A percentile compares a stretch with the other conserved stretches of the same genome.
phyloP scores from a whole-genome alignment of 108 stramenopile species.

The Asterionellopsis glacialis region DNA sequence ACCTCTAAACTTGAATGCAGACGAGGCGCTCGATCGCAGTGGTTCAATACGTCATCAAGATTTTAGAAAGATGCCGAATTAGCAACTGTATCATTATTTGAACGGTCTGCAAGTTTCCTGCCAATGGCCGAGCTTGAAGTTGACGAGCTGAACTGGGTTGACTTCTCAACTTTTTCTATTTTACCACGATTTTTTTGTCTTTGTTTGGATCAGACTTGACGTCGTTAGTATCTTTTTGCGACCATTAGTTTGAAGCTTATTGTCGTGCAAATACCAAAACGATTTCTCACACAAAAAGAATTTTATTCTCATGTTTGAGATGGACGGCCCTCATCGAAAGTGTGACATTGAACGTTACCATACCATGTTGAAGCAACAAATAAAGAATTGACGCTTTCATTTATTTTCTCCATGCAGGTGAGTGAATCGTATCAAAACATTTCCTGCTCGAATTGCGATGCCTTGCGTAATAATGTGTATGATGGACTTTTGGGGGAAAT shows the following conservation, averaged over 20 bases:
- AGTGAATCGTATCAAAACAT: neutral
- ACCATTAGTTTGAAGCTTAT: slow-evolving; percentile 53
- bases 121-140: slow-evolving; percentile 81
- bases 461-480: too few relatives aligned
- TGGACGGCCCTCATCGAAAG: slow-evolving; percentile 70
- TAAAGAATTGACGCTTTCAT: neutral
- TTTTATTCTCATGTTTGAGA: slow-evolving; percentile 78
- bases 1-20: slow-evolving; percentile 72
- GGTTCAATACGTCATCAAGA: slow-evolving; percentile 84
- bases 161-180: too few relatives aligned
- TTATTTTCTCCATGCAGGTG: too few relatives aligned
- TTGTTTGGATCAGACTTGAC: neutral
- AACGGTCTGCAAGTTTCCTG: slow-evolving; percentile 75
- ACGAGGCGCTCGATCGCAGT: slow-evolving; percentile 74
- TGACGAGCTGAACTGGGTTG: slow-evolving; percentile 53
- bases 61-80: slow-evolving; percentile 80
- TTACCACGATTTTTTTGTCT: too few relatives aligned
- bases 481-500: too few relatives aligned
- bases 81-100: slow-evolving; percentile 79
- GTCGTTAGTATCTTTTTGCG: neutral
- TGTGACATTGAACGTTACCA: slow-evolving; percentile 69
- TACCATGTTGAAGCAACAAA: slow-evolving; percentile 27
- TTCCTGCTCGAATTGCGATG: neutral
- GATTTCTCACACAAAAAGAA: slow-evolving; percentile 75
- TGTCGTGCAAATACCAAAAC: slow-evolving; percentile 56